Evolutionary conservation across 306 rosid species (phyloP).

Genomic region (Trichosanthes truncata): DNA sequence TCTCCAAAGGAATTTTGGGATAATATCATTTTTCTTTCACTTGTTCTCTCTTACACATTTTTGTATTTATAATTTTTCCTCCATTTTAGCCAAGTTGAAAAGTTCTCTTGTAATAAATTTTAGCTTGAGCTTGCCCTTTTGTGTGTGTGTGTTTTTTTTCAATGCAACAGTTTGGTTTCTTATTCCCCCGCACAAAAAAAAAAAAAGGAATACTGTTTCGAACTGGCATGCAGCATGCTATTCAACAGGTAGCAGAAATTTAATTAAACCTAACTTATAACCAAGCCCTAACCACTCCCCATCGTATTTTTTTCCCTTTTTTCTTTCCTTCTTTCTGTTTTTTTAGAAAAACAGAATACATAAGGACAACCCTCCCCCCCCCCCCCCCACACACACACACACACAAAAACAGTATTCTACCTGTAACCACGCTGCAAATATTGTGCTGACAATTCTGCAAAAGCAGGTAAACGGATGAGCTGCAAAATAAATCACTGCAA

Average conservation of each 20-base stretch:
- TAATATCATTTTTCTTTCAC: neutral
- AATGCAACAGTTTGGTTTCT: neutral
- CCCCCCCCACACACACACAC: too few relatives aligned
- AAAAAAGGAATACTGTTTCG: neutral
- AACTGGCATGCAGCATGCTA: neutral
- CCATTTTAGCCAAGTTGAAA: neutral
- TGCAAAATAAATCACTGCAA: constrained; percentile 31
- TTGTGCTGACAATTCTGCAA: constrained; percentile 56
- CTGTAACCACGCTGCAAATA: constrained; percentile 82
- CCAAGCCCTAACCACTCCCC: neutral
- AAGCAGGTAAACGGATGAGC: constrained; percentile 77
- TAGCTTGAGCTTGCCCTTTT: neutral
- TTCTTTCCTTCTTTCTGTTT: too few relatives aligned
- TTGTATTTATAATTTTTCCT: neutral
- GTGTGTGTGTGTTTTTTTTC: neutral
- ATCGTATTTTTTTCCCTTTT: neutral
- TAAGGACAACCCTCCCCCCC: too few relatives aligned
- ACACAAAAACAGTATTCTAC: constrained; percentile 19
- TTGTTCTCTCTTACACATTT: neutral
- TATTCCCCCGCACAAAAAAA: neutral
- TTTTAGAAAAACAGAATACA: neutral
- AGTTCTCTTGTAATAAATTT: neutral
- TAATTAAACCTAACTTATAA: neutral
- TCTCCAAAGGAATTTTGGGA: too few relatives aligned
- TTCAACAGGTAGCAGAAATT: neutral